Evolutionary conservation across 2,329 filamentous ascomycete genomes (phyloP), one percentile per base, ranked within the genome.

Genomic region (Epichloe glyceriae): DNA sequence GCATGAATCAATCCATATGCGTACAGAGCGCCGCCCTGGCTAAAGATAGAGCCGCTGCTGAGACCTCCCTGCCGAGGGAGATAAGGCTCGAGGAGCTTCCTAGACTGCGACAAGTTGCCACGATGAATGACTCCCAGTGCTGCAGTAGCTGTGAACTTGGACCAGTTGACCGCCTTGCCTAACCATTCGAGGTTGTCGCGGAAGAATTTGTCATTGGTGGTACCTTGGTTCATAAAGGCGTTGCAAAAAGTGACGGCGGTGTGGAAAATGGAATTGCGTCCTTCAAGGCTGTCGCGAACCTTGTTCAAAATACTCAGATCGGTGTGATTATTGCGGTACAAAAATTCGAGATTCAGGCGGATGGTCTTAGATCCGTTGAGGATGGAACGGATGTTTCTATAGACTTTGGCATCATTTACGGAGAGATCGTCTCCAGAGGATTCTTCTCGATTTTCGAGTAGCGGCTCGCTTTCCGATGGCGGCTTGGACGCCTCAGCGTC

Each of bases 111-210:
- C 53, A 98, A 75, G 67, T 98, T 98, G 51, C 93, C 93, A 44
- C 89, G 85, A 68, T 98, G 93, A 55, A 98, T 96, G 48, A 97
- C 93, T 67, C 93, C 93, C 5, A 98, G 75, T 7, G 93, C 93
- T 51, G 93, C 93, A 4, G 93, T 98, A 14, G 93, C 93, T 0
- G 93, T 96, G 66, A 98, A 98, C 67, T 98, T 98, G 54, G 90
- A 96, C 93, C 93, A 98, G 72, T 98, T 98, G 46, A 97, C 89
- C 26, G 93, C 93, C 73, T 97, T 98, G 54, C 91, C 90, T 3
- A 98, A 73, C 93, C 93, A 98, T 58, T 98, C 93, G 22, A 98
- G 71, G 64, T 98, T 98, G 63, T 97, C 89, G 7, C 94, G 81
- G 80, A 98, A 97, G 72, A 98, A 98, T 62, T 91, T 94, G 70